A percentile compares a stretch with the other conserved stretches of the same genome.
Conservation (phyloP, 2,329 filamentous ascomycete species). For the Paraphoma sp. region DNA sequence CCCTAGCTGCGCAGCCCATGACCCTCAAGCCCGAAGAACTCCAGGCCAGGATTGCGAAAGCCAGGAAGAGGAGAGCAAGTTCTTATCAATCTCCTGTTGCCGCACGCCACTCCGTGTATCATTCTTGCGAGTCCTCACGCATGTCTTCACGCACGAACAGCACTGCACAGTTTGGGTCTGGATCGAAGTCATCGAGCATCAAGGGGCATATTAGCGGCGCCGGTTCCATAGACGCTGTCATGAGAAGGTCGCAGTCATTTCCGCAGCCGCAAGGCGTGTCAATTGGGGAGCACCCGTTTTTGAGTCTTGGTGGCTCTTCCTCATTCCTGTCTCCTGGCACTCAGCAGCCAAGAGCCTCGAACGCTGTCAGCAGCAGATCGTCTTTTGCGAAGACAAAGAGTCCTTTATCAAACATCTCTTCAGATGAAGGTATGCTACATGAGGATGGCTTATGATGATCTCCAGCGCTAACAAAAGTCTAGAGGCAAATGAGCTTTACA, state of each 20-base stretch:
- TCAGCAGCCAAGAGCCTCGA: slow-evolving; percentile 9
- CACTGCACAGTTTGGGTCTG: slow-evolving; percentile 1
- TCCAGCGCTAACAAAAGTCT: not conserved
- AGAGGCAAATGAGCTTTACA: slow-evolving; percentile 10
- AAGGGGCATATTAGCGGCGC: slow-evolving; percentile 10
- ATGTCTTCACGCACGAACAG: slow-evolving; percentile 14
- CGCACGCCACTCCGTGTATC: slow-evolving; percentile 15
- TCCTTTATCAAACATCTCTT: slow-evolving; percentile 22
- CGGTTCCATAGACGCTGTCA: slow-evolving; percentile 26
- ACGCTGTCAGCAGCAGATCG: slow-evolving; percentile 14
- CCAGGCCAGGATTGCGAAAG: slow-evolving; percentile 26
- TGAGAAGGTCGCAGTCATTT: slow-evolving; percentile 25
- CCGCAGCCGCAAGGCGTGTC: not conserved
- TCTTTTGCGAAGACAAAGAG: slow-evolving; percentile 18
- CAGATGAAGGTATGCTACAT: slow-evolving; percentile 9
- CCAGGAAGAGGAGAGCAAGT: slow-evolving; percentile 17
- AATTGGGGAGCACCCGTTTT: not conserved
- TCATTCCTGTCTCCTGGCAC: slow-evolving; percentile 2
- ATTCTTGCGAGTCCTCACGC: slow-evolving; percentile 14
- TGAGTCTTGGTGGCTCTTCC: not conserved
- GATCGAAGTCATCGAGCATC: slow-evolving; percentile 3
- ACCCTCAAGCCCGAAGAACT: slow-evolving; percentile 22
- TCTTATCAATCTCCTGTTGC: slow-evolving; percentile 13
- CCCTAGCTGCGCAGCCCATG: slow-evolving; percentile 17
- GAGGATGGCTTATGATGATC: not conserved